Evolutionary conservation across 2,329 filamentous ascomycete genomes (phyloP).

Genomic region (Neofusicoccum parvum): DNA sequence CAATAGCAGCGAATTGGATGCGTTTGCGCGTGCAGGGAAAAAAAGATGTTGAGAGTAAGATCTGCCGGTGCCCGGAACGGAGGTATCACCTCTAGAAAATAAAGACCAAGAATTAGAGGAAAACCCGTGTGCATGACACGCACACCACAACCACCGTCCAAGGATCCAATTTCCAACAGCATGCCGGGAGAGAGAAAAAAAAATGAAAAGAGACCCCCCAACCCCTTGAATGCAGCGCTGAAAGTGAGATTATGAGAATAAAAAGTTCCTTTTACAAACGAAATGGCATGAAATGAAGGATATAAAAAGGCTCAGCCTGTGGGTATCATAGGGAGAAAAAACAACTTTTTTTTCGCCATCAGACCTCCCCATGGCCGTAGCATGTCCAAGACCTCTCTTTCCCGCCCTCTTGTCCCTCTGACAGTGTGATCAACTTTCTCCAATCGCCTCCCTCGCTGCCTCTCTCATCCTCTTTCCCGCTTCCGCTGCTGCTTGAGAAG

Average conservation of each 20-base stretch:
- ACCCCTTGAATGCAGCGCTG: not conserved
- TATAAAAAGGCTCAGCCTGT: slow-evolving; percentile 8
- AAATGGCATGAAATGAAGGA: not conserved
- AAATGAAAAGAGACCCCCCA: not conserved
- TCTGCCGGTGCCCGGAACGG: not conserved
- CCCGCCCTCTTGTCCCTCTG: not conserved
- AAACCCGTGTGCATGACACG: not conserved
- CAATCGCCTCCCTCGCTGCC: slow-evolving; percentile 24
- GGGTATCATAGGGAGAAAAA: slow-evolving; percentile 13
- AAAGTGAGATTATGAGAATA: not conserved
- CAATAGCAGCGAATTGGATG: no score
- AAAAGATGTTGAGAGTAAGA: not conserved
- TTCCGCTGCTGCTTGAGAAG: slow-evolving; percentile 31
- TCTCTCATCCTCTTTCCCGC: slow-evolving; percentile 32
- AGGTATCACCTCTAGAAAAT: not conserved
- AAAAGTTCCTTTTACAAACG: not conserved
- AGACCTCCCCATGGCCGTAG: not conserved
- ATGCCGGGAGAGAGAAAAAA: no score
- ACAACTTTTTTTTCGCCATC: slow-evolving; percentile 16
- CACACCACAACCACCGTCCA: not conserved
- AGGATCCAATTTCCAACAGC: not conserved
- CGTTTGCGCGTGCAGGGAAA: not conserved
- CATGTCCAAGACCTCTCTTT: not conserved
- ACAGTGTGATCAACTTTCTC: slow-evolving; percentile 9
- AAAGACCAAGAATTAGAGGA: not conserved